These are phyloP conservation scores for Falciphora oryzae DNA, from an alignment of 2,329 filamentous ascomycete genomes.

Conservation along the genomic window DNA sequence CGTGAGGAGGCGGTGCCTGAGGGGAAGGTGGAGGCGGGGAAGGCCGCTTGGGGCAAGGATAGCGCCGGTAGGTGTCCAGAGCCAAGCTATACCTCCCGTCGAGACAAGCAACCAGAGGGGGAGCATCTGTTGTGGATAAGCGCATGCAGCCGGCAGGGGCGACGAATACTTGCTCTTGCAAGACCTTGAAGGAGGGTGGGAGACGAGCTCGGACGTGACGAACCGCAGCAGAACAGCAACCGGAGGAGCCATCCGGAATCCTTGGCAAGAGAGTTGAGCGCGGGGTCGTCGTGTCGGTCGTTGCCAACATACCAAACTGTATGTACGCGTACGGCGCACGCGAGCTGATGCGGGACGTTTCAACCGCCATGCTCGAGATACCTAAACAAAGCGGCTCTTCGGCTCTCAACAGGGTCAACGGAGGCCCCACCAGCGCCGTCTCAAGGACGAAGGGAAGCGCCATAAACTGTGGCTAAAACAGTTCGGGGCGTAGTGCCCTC, in stretches of 20 bases:
- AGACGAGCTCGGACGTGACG: neutral
- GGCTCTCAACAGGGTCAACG: neutral
- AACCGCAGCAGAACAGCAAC: neutral
- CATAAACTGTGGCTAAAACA: too few species aligned
- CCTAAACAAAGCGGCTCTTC: too few species aligned
- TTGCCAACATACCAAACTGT: too few species aligned
- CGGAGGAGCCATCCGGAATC: neutral
- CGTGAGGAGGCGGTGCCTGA: too few species aligned
- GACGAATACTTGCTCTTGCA: too few species aligned
- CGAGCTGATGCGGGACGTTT: too few species aligned
- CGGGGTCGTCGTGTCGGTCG: too few species aligned
- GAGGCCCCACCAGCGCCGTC: neutral
- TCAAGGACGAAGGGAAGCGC: conserved; percentile 5
- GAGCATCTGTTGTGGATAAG: neutral
- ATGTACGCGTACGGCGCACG: too few species aligned
- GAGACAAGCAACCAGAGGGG: neutral
- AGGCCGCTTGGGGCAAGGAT: neutral
- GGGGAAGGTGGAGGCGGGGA: too few species aligned
- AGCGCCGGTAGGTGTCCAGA: neutral
- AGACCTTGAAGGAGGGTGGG: too few species aligned
- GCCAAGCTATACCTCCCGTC: neutral
- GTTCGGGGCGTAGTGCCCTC: neutral
- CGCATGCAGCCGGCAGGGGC: neutral
- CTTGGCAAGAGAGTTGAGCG: neutral
- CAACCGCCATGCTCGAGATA: too few species aligned